These are phyloP conservation scores for Spiromastix sp. DNA, from an alignment of 2,329 filamentous ascomycete genomes.

Conservation along the genomic window DNA sequence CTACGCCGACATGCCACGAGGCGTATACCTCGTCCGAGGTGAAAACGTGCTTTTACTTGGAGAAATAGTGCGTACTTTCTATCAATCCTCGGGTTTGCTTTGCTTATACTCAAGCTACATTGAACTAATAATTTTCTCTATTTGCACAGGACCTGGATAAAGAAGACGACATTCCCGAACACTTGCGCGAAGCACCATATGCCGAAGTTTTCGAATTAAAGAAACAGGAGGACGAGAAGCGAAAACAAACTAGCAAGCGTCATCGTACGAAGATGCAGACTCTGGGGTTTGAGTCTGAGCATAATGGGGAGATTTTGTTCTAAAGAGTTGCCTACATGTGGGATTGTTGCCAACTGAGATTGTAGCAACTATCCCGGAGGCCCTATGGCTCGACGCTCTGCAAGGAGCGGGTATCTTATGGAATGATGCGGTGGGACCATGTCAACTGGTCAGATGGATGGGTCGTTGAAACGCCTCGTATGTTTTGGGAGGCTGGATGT, in stretches of 20 bases:
- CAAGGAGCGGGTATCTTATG: too few relatives aligned
- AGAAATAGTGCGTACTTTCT: constrained; percentile 54
- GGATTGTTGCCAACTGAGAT: too few relatives aligned
- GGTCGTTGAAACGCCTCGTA: too few relatives aligned
- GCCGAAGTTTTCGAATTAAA: constrained; percentile 62
- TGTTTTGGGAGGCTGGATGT: too few relatives aligned
- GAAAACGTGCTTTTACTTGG: constrained; percentile 95
- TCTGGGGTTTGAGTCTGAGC: constrained; percentile 82
- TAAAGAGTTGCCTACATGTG: constrained; percentile 38
- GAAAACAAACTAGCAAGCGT: constrained; percentile 64
- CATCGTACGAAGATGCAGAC: constrained; percentile 60
- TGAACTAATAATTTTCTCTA: background rate
- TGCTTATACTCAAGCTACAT: background rate
- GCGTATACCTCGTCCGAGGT: constrained; percentile 83
- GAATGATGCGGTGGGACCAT: too few relatives aligned
- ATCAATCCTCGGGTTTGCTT: background rate
- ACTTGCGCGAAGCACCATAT: constrained; percentile 56
- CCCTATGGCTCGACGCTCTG: too few relatives aligned
- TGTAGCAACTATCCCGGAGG: too few relatives aligned
- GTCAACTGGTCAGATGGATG: too few relatives aligned
- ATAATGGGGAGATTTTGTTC: constrained; percentile 62
- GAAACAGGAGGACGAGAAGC: constrained; percentile 57
- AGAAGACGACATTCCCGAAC: constrained; percentile 72
- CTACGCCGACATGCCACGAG: constrained; percentile 76
- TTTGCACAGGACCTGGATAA: constrained; percentile 66